phyloP scores from a whole-genome alignment of 768 basidiomycete genomes.

The Auricularia auricula-judae region DNA sequence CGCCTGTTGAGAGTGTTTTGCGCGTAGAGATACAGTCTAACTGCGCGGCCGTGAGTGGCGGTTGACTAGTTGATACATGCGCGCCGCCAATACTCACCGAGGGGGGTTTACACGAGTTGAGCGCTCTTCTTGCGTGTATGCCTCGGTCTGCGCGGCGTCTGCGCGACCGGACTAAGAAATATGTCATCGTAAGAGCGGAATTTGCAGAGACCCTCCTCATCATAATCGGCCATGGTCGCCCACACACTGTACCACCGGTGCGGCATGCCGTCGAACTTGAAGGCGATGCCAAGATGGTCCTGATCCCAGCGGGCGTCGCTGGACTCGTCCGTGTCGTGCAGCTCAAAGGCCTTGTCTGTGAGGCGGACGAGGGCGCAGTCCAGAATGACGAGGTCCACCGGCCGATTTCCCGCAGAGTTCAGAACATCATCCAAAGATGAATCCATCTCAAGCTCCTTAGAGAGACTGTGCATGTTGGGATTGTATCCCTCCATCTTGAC shows the following conservation, averaged over 20 bases:
- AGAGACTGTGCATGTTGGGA: conserved; percentile 42
- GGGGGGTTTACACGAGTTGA: not conserved
- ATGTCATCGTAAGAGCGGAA: conserved; percentile 54
- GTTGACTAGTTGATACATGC: too few relatives aligned
- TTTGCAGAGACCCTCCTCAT: conserved; percentile 27
- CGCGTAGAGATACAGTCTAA: not conserved
- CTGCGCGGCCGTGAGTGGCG: not conserved
- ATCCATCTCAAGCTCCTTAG: conserved; percentile 49
- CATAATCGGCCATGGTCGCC: conserved; percentile 47
- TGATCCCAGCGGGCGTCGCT: conserved; percentile 21
- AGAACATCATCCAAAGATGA: conserved; percentile 30
- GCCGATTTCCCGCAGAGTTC: conserved; percentile 19
- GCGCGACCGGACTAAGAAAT: conserved; percentile 29
- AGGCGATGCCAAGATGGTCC: conserved; percentile 22
- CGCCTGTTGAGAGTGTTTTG: not conserved
- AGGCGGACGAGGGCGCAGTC: conserved; percentile 45
- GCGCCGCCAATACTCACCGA: not conserved
- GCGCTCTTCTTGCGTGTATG: conserved; percentile 1
- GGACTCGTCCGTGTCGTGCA: conserved; percentile 17
- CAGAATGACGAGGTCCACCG: conserved; percentile 31
- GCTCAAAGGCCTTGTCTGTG: conserved; percentile 47
- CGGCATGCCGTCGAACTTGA: conserved; percentile 27
- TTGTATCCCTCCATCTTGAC: conserved; percentile 56
- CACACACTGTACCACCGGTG: conserved; percentile 53
- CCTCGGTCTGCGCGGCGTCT: conserved; percentile 1